Conservation (phyloP, 1,284 basidiomycete genomes). For the Hymenochaete sp. region DNA sequence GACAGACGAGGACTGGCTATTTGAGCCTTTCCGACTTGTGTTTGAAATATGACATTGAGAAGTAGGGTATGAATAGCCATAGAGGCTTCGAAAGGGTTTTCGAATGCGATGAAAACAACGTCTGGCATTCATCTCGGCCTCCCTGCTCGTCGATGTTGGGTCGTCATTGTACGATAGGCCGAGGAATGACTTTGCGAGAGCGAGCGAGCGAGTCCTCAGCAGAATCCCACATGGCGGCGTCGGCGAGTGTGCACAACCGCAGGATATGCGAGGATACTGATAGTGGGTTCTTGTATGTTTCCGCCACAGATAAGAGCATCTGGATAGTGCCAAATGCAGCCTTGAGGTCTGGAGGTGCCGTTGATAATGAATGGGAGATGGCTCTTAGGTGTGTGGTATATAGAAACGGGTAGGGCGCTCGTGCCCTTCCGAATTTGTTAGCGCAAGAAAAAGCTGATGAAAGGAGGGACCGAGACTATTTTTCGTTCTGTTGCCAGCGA, state of each 20-base stretch:
- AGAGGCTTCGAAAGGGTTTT: slow-evolving; percentile 34
- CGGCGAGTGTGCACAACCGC: slow-evolving; percentile 43
- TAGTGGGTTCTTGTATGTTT: slow-evolving; percentile 34
- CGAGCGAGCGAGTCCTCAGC: slow-evolving; percentile 39
- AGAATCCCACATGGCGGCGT: slow-evolving; percentile 43
- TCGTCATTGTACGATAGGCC: slow-evolving; percentile 32
- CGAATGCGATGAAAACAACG: slow-evolving; percentile 28
- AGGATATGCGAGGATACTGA: slow-evolving; percentile 40
- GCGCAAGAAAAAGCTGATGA: slow-evolving; percentile 36
- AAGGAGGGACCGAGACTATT: slow-evolving; percentile 46
- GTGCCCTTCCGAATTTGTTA: slow-evolving; percentile 7
- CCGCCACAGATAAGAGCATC: slow-evolving; percentile 34
- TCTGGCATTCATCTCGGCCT: slow-evolving; percentile 18
- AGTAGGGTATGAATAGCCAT: slow-evolving; percentile 47
- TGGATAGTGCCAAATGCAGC: slow-evolving; percentile 37
- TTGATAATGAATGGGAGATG: slow-evolving; percentile 35
- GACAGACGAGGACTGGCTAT: slow-evolving; percentile 40
- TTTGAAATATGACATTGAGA: slow-evolving; percentile 48
- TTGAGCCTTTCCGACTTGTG: slow-evolving; percentile 41
- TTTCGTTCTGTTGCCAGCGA: slow-evolving; percentile 43
- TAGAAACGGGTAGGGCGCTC: slow-evolving; percentile 42
- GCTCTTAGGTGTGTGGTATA: slow-evolving; percentile 47
- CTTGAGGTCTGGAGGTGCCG: slow-evolving; percentile 27
- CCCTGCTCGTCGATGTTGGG: slow-evolving; percentile 8
- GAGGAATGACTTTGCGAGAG: slow-evolving; percentile 37